A percentile compares a stretch with the other conserved stretches of the same genome.
These are phyloP conservation scores for Cryptosporidium viatorum DNA, from an alignment of 169 alveolate species.

Conservation along the genomic window DNA sequence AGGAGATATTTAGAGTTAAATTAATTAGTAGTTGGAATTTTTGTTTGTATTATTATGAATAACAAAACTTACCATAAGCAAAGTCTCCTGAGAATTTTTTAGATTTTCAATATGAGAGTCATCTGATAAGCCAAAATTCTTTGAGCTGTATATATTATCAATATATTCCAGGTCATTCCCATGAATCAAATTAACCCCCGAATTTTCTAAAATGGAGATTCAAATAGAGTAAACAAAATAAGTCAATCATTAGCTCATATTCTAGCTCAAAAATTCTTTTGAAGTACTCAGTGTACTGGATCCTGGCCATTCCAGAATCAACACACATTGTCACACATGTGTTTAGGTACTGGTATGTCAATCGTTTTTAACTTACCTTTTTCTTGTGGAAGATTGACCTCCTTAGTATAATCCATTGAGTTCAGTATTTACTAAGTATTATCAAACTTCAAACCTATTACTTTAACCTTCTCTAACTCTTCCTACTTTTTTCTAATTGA, in stretches of 20 bases:
- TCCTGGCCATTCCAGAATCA: neutral
- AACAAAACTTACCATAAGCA: conserved; percentile 37
- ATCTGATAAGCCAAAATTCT: conserved; percentile 10
- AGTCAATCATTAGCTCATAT: neutral
- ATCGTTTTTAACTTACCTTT: neutral
- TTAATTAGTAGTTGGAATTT: too few species aligned
- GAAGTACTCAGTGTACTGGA: neutral
- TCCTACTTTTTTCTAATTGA: neutral
- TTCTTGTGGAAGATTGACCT: neutral
- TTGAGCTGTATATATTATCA: conserved; percentile 24
- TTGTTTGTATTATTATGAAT: neutral
- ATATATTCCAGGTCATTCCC: conserved; percentile 33
- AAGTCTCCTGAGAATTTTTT: conserved; percentile 14
- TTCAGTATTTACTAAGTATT: neutral
- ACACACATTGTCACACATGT: neutral
- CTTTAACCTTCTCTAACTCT: neutral
- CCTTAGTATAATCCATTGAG: neutral
- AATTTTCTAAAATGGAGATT: conserved; percentile 18
- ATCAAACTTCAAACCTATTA: neutral
- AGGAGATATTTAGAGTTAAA: neutral
- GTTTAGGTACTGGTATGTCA: neutral
- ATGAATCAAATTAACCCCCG: neutral
- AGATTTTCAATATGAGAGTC: neutral
- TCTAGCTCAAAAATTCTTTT: neutral
- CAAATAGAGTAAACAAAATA: neutral